Base-by-base conservation (phyloP, 768 basidiomycete species). In the Arthromyces matolae region DNA sequence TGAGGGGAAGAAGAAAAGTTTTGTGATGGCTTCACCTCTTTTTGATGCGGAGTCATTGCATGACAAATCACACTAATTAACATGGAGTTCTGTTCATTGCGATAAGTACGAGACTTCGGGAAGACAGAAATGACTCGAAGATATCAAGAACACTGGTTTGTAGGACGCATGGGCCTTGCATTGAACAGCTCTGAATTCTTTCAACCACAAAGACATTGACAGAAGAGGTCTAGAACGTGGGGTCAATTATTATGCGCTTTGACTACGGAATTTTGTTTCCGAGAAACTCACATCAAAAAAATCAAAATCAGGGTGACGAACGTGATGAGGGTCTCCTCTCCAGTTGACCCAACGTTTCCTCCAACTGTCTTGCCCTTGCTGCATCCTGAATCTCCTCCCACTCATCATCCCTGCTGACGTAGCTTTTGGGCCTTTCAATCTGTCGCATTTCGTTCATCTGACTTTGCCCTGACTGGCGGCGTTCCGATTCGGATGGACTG, bases 321-420 rank as follows among this genome's bases (percentile, higher is more conserved):
- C 56, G 49, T 43, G 58, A 55, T 16, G 34, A 28, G 7, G 69
- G 59, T n/a, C n/a, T n/a, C 44, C 70, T 57, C 55, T 78, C 71
- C 54, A 79, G 54, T 40, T 59, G 69, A 32, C 73, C 66, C 59
- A 85, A 65, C 7, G 81, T 79, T 54, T 80, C 77, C 60, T 83
- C 83, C 40, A 84, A 63, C 36, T 62, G 62, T 42, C 69, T 65
- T 10, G 80, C 79, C 36, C 79, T 65, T 44, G 79, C 77, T 13
- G 76, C 77, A 60, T 81, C 71, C 45, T 70, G 66, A 19, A 76
- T 67, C 47, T 67, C 75, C 54, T 84, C 77, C 79, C 80, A 80
- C 25, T 78, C 72, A 46, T 78, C 77, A 54, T 80, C 81, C 34
- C 59, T 64, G 50, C 77, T 80, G 43, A 60, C 54, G 60, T 83